Evolutionary conservation across 192 early-diverging fungal genomes (phyloP).

Genomic region (Spinellus fusiger): DNA sequence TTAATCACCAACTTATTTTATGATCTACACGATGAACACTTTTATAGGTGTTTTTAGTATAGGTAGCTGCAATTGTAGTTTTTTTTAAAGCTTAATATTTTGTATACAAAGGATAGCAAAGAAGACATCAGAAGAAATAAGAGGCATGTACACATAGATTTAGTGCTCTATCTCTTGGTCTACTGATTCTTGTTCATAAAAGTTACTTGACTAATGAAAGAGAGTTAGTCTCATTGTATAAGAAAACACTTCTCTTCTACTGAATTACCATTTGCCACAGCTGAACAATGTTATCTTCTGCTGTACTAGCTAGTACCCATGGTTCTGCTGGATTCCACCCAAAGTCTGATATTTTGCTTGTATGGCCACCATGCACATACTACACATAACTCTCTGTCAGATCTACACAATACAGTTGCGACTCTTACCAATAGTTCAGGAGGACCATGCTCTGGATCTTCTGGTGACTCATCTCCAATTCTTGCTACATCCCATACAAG

Average conservation of each 20-base stretch:
- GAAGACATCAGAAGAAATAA: neutral
- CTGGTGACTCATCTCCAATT: slow-evolving; percentile 93
- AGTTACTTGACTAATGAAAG: slow-evolving; percentile 17
- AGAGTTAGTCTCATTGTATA: neutral
- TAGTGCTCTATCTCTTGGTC: neutral
- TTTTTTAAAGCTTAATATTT: too few species aligned
- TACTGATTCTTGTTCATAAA: slow-evolving; percentile 18
- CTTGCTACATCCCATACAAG: slow-evolving; percentile 92
- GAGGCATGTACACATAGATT: neutral
- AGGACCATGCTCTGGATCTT: slow-evolving; percentile 96
- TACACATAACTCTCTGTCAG: slow-evolving; percentile 18
- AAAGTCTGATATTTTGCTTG: slow-evolving; percentile 93
- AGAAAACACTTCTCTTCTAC: slow-evolving; percentile 14
- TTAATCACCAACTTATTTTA: too few species aligned
- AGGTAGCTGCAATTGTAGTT: too few species aligned
- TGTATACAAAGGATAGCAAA: neutral
- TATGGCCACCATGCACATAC: slow-evolving; percentile 99
- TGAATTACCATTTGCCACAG: slow-evolving; percentile 95
- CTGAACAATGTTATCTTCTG: slow-evolving; percentile 97
- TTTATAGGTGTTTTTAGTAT: too few species aligned
- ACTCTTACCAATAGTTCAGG: slow-evolving; percentile 81
- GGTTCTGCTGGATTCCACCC: slow-evolving; percentile 91
- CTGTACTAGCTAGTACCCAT: slow-evolving; percentile 91
- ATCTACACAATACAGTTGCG: too few species aligned
- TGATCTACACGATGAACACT: too few species aligned